A percentile compares a stretch with the other conserved stretches of the same genome.
phyloP scores from a whole-genome alignment of 2,329 filamentous ascomycete genomes.

The Mycosphaerella sp. region DNA sequence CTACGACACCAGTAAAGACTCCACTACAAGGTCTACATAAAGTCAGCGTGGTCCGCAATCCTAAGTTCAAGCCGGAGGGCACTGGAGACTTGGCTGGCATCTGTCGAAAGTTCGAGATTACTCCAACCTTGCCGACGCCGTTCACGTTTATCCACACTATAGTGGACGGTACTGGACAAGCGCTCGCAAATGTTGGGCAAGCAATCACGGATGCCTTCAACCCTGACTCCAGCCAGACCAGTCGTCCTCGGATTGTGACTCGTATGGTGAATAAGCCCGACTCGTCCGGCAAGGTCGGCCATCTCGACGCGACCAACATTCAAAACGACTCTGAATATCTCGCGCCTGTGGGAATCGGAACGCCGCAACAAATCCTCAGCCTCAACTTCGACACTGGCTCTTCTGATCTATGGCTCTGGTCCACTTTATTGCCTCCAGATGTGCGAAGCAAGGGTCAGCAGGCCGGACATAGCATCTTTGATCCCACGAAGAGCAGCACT shows the following conservation, averaged over 20 bases:
- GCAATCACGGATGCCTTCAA: not conserved
- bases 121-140: constrained; percentile 19
- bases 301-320: constrained; percentile 48
- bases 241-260: constrained; percentile 9
- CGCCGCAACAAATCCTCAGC: constrained; percentile 53
- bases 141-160: constrained; percentile 20
- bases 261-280: constrained; percentile 12
- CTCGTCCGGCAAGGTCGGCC: constrained; percentile 12
- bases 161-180: constrained; percentile 6
- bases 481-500: constrained; percentile 56
- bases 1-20: not conserved
- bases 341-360: constrained; percentile 58
- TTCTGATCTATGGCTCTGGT: constrained; percentile 56
- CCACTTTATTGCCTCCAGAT: constrained; percentile 23
- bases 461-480: constrained; percentile 50
- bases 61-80: constrained; percentile 21
- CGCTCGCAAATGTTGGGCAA: not conserved
- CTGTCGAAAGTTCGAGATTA: constrained; percentile 25
- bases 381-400: constrained; percentile 67
- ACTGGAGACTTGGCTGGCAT: constrained; percentile 23
- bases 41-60: constrained; percentile 27
- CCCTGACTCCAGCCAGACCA: constrained; percentile 2
- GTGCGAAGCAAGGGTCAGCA: constrained; percentile 29
- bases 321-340: constrained; percentile 64
- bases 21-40: constrained; percentile 20